Evolutionary conservation across 768 basidiomycete species (phyloP).

Genomic region (Rubroboletus pulcherrimus): DNA sequence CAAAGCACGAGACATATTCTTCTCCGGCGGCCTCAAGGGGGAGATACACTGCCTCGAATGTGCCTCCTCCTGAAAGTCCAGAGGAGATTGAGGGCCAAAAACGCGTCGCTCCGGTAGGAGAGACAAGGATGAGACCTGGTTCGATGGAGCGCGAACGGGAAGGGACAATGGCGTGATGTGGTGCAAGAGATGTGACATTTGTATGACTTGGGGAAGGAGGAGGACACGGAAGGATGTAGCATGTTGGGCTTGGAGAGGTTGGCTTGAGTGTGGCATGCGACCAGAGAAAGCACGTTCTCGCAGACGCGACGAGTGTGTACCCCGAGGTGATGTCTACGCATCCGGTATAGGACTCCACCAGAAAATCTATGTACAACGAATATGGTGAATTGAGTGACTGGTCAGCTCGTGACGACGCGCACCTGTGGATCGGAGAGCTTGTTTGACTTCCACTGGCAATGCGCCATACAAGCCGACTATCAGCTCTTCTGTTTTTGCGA

Average conservation of each 20-base stretch:
- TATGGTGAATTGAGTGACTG: neutral
- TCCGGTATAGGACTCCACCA: slow-evolving; percentile 62
- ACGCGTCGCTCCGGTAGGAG: slow-evolving; percentile 64
- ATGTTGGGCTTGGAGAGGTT: slow-evolving; percentile 55
- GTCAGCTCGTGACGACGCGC: neutral
- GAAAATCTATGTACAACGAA: slow-evolving; percentile 56
- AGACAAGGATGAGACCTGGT: slow-evolving; percentile 82
- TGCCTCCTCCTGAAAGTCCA: slow-evolving; percentile 76
- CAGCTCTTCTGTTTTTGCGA: slow-evolving; percentile 73
- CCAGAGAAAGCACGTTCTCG: slow-evolving; percentile 79
- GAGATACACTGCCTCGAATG: slow-evolving; percentile 46
- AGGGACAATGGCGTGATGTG: slow-evolving; percentile 56
- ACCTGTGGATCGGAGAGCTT: slow-evolving; percentile 68
- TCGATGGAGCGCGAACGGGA: slow-evolving; percentile 52
- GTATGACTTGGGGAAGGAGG: slow-evolving; percentile 36
- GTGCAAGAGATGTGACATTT: slow-evolving; percentile 51
- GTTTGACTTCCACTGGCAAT: slow-evolving; percentile 71
- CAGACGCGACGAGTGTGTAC: slow-evolving; percentile 69
- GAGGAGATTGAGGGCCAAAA: slow-evolving; percentile 89
- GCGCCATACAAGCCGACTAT: slow-evolving; percentile 63
- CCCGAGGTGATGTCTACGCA: slow-evolving; percentile 69
- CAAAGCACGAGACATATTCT: slow-evolving; percentile 64
- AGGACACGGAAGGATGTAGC: slow-evolving; percentile 80
- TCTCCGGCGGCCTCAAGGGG: slow-evolving; percentile 42
- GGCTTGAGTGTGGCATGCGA: slow-evolving; percentile 72